phyloP scores from a whole-genome alignment of 2,329 filamentous ascomycete genomes.

The Colletotrichum tropicicola region DNA sequence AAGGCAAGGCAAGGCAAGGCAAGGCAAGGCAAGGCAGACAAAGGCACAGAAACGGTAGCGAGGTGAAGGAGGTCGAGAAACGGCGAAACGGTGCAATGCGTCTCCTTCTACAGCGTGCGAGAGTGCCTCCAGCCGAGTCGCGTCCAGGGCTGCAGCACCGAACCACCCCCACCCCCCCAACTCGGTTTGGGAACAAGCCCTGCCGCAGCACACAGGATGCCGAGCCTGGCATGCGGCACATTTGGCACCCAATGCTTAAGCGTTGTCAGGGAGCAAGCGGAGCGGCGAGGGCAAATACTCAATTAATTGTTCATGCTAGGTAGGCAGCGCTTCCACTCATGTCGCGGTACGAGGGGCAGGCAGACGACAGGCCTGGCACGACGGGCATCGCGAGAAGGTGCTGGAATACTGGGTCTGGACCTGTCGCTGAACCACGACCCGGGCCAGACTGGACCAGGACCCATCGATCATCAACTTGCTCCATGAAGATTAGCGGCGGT shows the following conservation, averaged over 20 bases:
- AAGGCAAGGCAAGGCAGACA: no score
- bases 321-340: background rate
- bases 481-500: conserved; percentile 18
- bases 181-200: conserved; percentile 14
- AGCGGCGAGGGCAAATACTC: background rate
- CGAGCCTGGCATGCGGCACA: conserved; percentile 27
- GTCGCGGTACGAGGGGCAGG: background rate
- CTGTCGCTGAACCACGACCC: background rate
- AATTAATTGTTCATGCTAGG: conserved; percentile 12
- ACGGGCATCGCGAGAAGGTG: background rate
- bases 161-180: conserved; percentile 20
- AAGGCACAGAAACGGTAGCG: no score
- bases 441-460: background rate
- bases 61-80: no score
- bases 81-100: no score
- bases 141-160: conserved; percentile 13
- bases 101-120: no score
- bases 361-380: background rate
- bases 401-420: conserved; percentile 13
- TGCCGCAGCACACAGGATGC: conserved; percentile 28
- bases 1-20: no score
- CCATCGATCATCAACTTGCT: conserved; percentile 15
- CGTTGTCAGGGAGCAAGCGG: background rate
- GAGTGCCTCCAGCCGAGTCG: conserved; percentile 5
- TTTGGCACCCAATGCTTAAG: conserved; percentile 25